Evolutionary conservation across 768 basidiomycete species (phyloP), one percentile per base, ranked within the genome.

Genomic region (Mycena kentingensis): DNA sequence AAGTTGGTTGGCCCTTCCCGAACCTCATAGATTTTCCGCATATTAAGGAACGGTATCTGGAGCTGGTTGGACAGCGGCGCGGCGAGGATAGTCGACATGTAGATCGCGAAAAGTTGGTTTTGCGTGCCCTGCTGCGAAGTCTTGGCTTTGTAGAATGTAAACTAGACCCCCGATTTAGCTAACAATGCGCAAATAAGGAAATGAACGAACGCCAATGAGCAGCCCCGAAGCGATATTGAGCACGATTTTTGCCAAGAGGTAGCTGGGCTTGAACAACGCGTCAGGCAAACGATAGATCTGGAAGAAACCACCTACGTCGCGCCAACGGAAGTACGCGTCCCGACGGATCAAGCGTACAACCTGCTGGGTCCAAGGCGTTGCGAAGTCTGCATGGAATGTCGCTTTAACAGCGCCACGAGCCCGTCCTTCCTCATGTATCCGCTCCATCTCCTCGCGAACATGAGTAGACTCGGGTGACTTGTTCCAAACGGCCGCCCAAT

Each of bases 1-100:
- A 83, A 85, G 34, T 79, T 71, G 49, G 81, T 83, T 0, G 85
- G 75, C 3, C 82, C 77, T 64, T 88, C 86, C n/a, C 86, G 78
- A 31, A 84, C 78, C 61, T 85, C 83, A 57, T 86, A 87, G 25
- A 88, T 70, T 2, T 64, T 70, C n/a, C 87, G 81, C 46, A 80
- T 76, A 27, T 71, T 67, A 52, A 87, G 73, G 70, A 80, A 87
- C 31, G 78, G 73, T 16, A 81, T 77, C 63, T 85, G 84, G 0
- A 87, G 74, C 60, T 88, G 85, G 60, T 84, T 82, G 10, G 81
- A 75, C 19, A 86, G 69, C 0, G 83, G 79, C 0, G 79, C 78
- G 60, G 71, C 73, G 49, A 76, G 44, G 52, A 86, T 78, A 27
- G 77, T 75, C 12, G 73, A 72, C 78, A 85, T 80, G 65, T 79